Evolutionary conservation across 2,329 filamentous ascomycete species (phyloP).

Genomic region (Colletotrichum sp.): DNA sequence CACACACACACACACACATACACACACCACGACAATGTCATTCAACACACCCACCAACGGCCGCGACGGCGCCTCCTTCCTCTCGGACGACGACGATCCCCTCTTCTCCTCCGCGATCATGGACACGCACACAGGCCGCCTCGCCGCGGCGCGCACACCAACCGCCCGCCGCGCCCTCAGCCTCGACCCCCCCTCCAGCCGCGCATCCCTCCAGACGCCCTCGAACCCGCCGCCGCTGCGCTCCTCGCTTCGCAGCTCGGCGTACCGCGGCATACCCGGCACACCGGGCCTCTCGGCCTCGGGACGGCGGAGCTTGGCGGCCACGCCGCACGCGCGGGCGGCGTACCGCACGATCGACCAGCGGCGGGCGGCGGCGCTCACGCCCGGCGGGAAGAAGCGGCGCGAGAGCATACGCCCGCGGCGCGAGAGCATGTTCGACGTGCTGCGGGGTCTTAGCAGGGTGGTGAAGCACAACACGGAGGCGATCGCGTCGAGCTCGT

Average conservation of each 20-base stretch:
- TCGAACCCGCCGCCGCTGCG: background rate
- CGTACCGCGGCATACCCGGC: conserved; percentile 27
- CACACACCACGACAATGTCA: background rate
- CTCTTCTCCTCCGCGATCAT: conserved; percentile 42
- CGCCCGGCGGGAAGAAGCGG: conserved; percentile 58
- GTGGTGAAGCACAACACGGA: conserved; percentile 55
- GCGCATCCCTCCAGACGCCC: conserved; percentile 10
- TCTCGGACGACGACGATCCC: conserved; percentile 33
- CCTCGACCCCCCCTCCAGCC: conserved; percentile 12
- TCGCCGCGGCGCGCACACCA: conserved; percentile 30
- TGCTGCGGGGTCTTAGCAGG: conserved; percentile 58
- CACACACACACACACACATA: background rate
- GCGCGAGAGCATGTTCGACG: conserved; percentile 59
- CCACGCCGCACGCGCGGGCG: conserved; percentile 66
- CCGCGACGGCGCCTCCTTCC: background rate
- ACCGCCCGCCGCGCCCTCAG: background rate
- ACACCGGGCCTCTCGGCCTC: conserved; percentile 47
- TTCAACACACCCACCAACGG: conserved; percentile 6
- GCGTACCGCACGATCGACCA: conserved; percentile 63
- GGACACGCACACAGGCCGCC: conserved; percentile 46
- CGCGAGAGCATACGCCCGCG: conserved; percentile 61
- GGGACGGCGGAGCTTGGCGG: conserved; percentile 44
- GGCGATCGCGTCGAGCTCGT: conserved; percentile 53
- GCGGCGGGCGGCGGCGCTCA: conserved; percentile 63
- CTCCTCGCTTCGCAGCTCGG: conserved; percentile 36